Conservation (phyloP, 805 yeast species). For the Ogataea pini region DNA sequence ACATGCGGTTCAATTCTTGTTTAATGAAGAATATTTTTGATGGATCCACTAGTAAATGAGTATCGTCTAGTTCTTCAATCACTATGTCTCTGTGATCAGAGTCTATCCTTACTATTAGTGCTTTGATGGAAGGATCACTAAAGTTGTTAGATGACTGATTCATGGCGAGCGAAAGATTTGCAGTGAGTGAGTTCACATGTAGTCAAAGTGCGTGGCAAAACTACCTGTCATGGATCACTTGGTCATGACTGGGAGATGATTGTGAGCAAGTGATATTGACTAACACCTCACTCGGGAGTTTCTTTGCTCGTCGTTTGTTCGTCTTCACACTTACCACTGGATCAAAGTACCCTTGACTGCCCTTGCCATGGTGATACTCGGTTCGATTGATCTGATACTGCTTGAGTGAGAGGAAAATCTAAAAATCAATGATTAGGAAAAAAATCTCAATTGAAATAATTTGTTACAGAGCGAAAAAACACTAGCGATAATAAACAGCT, state of each 20-base stretch:
- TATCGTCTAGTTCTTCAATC: conserved; percentile 84
- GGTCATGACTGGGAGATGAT: too few species aligned
- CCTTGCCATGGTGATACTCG: conserved; percentile 47
- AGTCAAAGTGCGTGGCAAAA: too few species aligned
- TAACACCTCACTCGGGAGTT: too few species aligned
- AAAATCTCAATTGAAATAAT: too few species aligned
- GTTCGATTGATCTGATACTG: too few species aligned
- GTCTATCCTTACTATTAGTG: conserved; percentile 82
- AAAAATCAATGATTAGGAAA: not conserved
- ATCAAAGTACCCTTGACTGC: conserved; percentile 57
- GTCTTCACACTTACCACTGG: conserved; percentile 40
- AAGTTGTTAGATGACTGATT: not conserved
- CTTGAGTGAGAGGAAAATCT: too few species aligned
- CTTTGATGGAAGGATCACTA: conserved; percentile 90
- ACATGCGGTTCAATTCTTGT: conserved; percentile 67
- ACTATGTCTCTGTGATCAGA: conserved; percentile 68
- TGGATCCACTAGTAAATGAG: conserved; percentile 81
- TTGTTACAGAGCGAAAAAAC: too few species aligned
- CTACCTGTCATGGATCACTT: too few species aligned
- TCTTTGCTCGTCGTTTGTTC: too few species aligned
- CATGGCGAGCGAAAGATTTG: too few species aligned
- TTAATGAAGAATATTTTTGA: conserved; percentile 76
- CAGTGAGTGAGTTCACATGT: too few species aligned
- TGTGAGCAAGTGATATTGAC: too few species aligned
- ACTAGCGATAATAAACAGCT: not conserved